Conservation (phyloP, 2,329 filamentous ascomycete genomes). For the Clarireedia hainanense region DNA sequence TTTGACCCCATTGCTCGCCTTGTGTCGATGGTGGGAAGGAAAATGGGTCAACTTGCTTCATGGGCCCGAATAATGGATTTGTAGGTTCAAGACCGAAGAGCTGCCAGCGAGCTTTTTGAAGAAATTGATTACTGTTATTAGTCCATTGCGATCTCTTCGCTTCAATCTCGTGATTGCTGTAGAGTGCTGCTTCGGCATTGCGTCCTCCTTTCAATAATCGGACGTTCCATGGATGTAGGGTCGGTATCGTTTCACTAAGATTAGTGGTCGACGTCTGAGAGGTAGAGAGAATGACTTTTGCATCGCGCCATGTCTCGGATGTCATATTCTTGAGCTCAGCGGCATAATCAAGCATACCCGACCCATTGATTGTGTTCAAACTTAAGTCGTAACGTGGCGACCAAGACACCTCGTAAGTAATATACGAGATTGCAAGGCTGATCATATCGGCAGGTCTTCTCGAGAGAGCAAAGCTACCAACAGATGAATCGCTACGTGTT, state of each 20-base stretch:
- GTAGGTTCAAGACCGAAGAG: slow-evolving; percentile 1
- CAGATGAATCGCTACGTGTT: slow-evolving; percentile 24
- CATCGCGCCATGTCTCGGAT: slow-evolving; percentile 41
- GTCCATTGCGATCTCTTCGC: slow-evolving; percentile 24
- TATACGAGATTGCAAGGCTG: slow-evolving; percentile 26
- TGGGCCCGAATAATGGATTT: not conserved
- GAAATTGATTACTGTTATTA: slow-evolving; percentile 22
- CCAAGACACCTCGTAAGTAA: slow-evolving; percentile 35
- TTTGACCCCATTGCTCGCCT: not conserved
- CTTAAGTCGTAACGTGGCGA: slow-evolving; percentile 40
- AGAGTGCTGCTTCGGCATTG: slow-evolving; percentile 17
- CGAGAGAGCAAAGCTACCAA: slow-evolving; percentile 19
- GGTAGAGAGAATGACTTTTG: slow-evolving; percentile 37
- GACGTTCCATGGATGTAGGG: slow-evolving; percentile 39
- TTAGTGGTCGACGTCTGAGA: slow-evolving; percentile 43
- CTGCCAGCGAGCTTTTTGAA: slow-evolving; percentile 18
- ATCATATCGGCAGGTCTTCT: slow-evolving; percentile 20
- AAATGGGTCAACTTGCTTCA: not conserved
- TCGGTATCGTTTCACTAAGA: slow-evolving; percentile 39
- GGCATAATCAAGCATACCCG: slow-evolving; percentile 36
- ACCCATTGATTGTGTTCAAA: slow-evolving; percentile 31
- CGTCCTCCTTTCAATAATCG: slow-evolving; percentile 29
- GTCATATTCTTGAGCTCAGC: slow-evolving; percentile 46
- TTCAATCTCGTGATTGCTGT: slow-evolving; percentile 30
- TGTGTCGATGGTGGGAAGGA: not conserved